Conservation (phyloP, 495 filamentous ascomycete genomes). For the Trichoderma parareesei region DNA sequence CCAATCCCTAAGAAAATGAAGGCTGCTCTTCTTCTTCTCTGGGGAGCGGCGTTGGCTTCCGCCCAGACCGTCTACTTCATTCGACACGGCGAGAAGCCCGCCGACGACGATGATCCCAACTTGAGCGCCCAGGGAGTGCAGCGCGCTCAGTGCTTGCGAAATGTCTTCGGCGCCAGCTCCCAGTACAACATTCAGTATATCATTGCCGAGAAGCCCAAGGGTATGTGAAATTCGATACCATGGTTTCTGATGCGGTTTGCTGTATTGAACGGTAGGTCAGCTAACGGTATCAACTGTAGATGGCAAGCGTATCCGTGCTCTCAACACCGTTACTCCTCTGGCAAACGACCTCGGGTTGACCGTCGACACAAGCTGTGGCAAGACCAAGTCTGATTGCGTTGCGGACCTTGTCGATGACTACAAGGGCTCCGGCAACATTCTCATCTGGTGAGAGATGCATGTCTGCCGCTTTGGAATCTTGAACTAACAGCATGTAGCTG, state of each 20-base stretch:
- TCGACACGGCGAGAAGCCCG: conserved; percentile 51
- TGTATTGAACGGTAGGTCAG: not conserved
- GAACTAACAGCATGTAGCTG: conserved; percentile 26
- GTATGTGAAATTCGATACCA: not conserved
- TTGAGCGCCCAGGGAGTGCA: conserved; percentile 37
- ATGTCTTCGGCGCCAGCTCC: conserved; percentile 38
- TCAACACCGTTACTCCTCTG: conserved; percentile 44
- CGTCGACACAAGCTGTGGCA: conserved; percentile 39
- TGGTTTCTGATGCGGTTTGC: not conserved
- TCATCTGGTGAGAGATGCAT: conserved; percentile 31
- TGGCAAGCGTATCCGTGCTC: conserved; percentile 41
- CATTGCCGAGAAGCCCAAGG: conserved; percentile 42
- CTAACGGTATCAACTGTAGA: conserved; percentile 22
- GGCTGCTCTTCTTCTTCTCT: conserved; percentile 14
- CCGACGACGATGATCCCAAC: conserved; percentile 29
- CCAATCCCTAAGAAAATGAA: conserved; percentile 12
- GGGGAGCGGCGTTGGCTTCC: conserved; percentile 11
- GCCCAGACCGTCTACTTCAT: conserved; percentile 42
- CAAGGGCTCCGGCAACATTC: conserved; percentile 41
- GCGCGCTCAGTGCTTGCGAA: conserved; percentile 43
- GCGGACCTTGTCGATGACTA: conserved; percentile 36
- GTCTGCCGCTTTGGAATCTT: no score
- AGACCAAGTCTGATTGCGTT: conserved; percentile 41
- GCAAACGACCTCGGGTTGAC: conserved; percentile 42
- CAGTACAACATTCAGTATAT: conserved; percentile 45